phyloP scores from a whole-genome alignment of 257 asterid genomes.

The Knoxia roxburghii region DNA sequence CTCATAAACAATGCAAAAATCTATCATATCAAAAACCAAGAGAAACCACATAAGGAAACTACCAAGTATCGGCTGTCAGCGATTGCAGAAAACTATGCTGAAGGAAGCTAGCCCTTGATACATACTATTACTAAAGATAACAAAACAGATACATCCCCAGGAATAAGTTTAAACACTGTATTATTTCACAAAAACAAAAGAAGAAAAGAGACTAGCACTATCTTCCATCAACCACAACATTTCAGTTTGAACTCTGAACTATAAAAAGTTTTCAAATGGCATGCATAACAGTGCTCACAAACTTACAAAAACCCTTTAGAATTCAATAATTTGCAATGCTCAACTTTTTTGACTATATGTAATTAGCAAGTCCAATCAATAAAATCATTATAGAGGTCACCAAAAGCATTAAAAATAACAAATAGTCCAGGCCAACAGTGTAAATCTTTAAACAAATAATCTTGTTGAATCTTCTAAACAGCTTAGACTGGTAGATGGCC shows the following conservation, averaged over 20 bases:
- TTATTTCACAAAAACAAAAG: background rate
- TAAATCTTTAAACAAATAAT: background rate
- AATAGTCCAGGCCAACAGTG: background rate
- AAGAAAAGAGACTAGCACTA: no score
- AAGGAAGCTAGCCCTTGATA: background rate
- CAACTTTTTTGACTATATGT: background rate
- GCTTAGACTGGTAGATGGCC: background rate
- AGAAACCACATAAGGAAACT: background rate
- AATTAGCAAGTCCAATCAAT: background rate
- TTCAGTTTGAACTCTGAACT: no score
- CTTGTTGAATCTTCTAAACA: background rate
- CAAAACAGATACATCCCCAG: background rate
- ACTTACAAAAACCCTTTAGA: background rate
- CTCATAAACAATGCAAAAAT: constrained; percentile 68
- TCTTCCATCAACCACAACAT: background rate
- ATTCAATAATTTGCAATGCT: no score
- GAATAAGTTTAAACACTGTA: background rate
- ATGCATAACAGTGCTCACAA: no score
- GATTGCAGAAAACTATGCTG: background rate
- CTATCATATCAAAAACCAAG: constrained; percentile 20
- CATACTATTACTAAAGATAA: background rate
- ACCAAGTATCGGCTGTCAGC: background rate
- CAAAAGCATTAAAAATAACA: background rate
- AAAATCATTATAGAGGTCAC: background rate
- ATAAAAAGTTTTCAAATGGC: background rate